Evolutionary conservation across 371 early-diverging fungal genomes (phyloP).

Genomic region (Mucor circinelloides): DNA sequence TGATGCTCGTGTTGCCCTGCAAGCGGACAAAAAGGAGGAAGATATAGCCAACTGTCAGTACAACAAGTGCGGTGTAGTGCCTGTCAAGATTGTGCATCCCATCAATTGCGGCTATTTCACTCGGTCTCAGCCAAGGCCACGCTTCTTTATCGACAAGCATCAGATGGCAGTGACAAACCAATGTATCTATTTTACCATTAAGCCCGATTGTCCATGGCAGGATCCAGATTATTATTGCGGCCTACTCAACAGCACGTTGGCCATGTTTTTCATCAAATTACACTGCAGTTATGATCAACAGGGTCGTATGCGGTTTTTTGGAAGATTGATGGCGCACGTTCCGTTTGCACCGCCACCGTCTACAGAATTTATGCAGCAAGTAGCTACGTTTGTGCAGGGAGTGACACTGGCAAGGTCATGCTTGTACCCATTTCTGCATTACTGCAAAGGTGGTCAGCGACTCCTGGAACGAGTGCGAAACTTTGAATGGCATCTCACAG

Average conservation of each 20-base stretch:
- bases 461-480: conserved; percentile 39
- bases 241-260: conserved; percentile 56
- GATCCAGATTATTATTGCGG: conserved; percentile 53
- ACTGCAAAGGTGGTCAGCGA: background rate
- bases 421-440: conserved; percentile 24
- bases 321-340: conserved; percentile 64
- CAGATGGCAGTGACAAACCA: conserved; percentile 55
- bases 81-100: conserved; percentile 63
- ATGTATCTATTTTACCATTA: conserved; percentile 63
- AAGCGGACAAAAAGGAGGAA: conserved; percentile 38
- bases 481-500: conserved; percentile 33
- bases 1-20: conserved; percentile 48
- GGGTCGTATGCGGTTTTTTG: conserved; percentile 64
- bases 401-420: conserved; percentile 20
- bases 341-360: conserved; percentile 55
- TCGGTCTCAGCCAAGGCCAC: conserved; percentile 56
- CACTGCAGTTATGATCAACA: conserved; percentile 67
- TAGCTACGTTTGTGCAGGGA: conserved; percentile 27
- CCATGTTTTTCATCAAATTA: conserved; percentile 56
- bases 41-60: conserved; percentile 59
- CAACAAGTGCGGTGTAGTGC: conserved; percentile 58
- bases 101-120: conserved; percentile 72
- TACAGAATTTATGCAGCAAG: conserved; percentile 1
- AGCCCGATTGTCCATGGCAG: conserved; percentile 26
- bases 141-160: conserved; percentile 57